phyloP scores from a whole-genome alignment of 257 asterid species.

The Orobanche coerulescens region DNA sequence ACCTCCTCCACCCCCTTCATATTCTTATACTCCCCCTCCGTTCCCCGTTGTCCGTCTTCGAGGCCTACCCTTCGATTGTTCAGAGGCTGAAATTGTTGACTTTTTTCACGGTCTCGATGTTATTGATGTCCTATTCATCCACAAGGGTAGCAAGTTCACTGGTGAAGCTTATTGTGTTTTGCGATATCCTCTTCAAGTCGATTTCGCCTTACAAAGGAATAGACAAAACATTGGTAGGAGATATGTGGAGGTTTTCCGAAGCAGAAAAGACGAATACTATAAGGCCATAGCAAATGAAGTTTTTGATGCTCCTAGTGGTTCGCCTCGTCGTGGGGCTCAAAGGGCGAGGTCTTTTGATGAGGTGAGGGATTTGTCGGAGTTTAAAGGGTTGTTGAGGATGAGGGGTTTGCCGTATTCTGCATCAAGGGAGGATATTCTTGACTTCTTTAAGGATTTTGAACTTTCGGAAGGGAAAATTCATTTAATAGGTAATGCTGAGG shows the following conservation, averaged over 20 bases:
- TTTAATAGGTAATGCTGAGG: slow-evolving; percentile 63
- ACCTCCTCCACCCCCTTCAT: slow-evolving; percentile 56
- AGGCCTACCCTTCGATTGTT: slow-evolving; percentile 91
- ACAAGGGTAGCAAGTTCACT: slow-evolving; percentile 65
- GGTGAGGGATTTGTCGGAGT: slow-evolving; percentile 72
- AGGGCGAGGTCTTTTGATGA: slow-evolving; percentile 79
- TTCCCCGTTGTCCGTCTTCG: slow-evolving; percentile 94
- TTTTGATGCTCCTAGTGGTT: slow-evolving; percentile 58
- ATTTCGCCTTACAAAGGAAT: slow-evolving; percentile 83
- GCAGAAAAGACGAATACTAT: slow-evolving; percentile 84
- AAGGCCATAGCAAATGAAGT: slow-evolving; percentile 85
- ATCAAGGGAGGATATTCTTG: slow-evolving; percentile 58
- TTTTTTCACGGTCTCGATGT: slow-evolving; percentile 82
- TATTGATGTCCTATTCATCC: slow-evolving; percentile 73
- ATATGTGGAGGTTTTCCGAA: slow-evolving; percentile 87
- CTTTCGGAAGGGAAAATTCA: slow-evolving; percentile 67
- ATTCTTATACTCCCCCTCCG: slow-evolving; percentile 68
- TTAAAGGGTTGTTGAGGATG: slow-evolving; percentile 72
- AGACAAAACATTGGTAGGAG: slow-evolving; percentile 86
- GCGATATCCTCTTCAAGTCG: slow-evolving; percentile 86
- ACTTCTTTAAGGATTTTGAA: slow-evolving; percentile 67
- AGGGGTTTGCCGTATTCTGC: slow-evolving; percentile 92
- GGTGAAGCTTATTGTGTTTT: slow-evolving; percentile 86
- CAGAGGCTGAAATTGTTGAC: slow-evolving; percentile 73
- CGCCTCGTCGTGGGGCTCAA: slow-evolving; percentile 58